A percentile compares a stretch with the other conserved stretches of the same genome.
Conservation (phyloP, 2,329 filamentous ascomycete genomes). For the Plenodomus biglobosus region DNA sequence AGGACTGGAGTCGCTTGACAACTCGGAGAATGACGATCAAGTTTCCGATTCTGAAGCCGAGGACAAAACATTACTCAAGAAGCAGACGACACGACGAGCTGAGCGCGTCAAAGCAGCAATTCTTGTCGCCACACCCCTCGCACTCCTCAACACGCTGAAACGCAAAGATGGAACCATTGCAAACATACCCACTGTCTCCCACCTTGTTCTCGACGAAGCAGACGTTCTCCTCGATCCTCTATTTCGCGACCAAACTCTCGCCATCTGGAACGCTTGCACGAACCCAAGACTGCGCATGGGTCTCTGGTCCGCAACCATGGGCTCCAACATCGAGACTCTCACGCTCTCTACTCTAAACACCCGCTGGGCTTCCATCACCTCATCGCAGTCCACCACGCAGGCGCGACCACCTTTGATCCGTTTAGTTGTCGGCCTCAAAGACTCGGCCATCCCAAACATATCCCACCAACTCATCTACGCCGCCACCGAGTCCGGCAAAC, state of each 20-base stretch:
- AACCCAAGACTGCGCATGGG: constrained; percentile 70
- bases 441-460: constrained; percentile 91
- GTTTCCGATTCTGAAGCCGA: constrained; percentile 41
- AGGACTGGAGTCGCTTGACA: constrained; percentile 34
- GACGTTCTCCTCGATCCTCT: constrained; percentile 90
- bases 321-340: constrained; percentile 83
- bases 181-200: constrained; percentile 67
- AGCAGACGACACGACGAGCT: constrained; percentile 40
- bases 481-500: constrained; percentile 89
- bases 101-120: constrained; percentile 73
- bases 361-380: constrained; percentile 35
- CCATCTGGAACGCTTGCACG: constrained; percentile 78
- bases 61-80: constrained; percentile 38
- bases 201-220: constrained; percentile 86
- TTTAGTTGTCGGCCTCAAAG: constrained; percentile 93
- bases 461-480: constrained; percentile 87
- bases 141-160: constrained; percentile 72
- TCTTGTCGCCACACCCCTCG: constrained; percentile 75
- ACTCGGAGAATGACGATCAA: constrained; percentile 44
- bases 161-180: constrained; percentile 50
- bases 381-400: constrained; percentile 45
- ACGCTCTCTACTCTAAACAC: constrained; percentile 62
- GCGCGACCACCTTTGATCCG: constrained; percentile 63
- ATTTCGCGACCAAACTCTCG: constrained; percentile 84
- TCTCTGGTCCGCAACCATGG: constrained; percentile 97